A percentile compares a stretch with the other conserved stretches of the same genome.
These are phyloP conservation scores for Williopsis jadinii DNA, from an alignment of 1,139 yeast genomes.

Conservation along the genomic window DNA sequence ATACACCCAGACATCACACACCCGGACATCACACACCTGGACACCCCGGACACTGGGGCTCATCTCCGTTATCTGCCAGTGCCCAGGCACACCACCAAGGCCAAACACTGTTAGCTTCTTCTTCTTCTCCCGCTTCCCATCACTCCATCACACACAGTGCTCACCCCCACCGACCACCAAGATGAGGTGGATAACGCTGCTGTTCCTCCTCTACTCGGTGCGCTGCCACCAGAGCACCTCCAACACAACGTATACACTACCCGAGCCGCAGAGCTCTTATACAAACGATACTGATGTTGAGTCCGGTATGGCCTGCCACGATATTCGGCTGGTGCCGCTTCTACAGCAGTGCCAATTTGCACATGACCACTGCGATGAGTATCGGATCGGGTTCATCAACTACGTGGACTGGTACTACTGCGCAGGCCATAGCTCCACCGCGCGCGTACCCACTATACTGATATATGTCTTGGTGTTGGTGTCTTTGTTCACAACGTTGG, in stretches of 20 bases:
- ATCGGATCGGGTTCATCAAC: conserved; percentile 35
- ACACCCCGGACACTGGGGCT: no score
- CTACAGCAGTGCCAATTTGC: conserved; percentile 40
- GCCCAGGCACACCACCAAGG: no score
- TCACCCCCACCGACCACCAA: neutral
- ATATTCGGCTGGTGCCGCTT: conserved; percentile 21
- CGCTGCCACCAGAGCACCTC: neutral
- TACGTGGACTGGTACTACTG: conserved; percentile 39
- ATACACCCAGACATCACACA: no score
- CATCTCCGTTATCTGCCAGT: conserved; percentile 1
- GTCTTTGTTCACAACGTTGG: conserved; percentile 52
- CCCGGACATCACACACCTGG: no score
- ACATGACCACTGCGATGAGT: conserved; percentile 32
- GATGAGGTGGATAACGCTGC: no score
- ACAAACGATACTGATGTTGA: neutral
- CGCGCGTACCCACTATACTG: conserved; percentile 20
- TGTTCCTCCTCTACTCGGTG: no score
- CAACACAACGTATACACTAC: neutral
- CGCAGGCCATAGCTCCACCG: conserved; percentile 5
- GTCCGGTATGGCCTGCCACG: conserved; percentile 11
- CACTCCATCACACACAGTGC: neutral
- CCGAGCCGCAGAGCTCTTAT: neutral
- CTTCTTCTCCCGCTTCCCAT: neutral
- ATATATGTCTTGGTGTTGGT: conserved; percentile 24
- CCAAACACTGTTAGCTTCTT: neutral